Base-by-base conservation (phyloP, 768 basidiomycete species). In the Mycena maculata region DNA sequence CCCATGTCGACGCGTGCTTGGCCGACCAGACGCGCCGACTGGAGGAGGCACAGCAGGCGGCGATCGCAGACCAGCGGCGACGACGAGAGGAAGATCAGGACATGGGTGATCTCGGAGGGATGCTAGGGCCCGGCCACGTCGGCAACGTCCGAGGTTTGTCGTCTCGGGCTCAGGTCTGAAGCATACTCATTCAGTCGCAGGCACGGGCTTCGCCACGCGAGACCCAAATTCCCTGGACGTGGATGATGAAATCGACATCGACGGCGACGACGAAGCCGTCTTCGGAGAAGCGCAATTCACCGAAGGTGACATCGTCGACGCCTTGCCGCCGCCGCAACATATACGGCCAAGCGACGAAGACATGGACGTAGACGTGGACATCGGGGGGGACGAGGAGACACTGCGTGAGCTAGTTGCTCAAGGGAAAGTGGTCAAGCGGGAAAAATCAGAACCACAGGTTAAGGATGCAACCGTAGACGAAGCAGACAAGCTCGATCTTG, bases 1-100 rank as follows among this genome's bases (percentile, higher is more conserved):
- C 92, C 18, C 93, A 95, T 77, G 86, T 95, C n/a, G 91, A 95
- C 71, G 83, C 91, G 9, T 95, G 93, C 74, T 76, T 95, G 45
- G 87, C 87, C 6, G 81, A 92, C 71, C 86, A 88, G 71, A 81
- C 74, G 56, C 78, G 76, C 36, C 76, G 81, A 56, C 53, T 83
- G 39, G 82, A 84, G 67, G 84, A 83, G 56, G 82, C 84, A 48
- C 76, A 83, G 55, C 76, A 79, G 47, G 79, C 78, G 49, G 77
- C 80, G 53, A 76, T 80, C 41, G 73, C n/a, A 76, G 78, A 38
- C 76, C 61, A 13, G 70, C 73, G n/a, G 71, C 73, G 44, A 71
- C 33, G 38, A 68, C 77, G 64, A 75, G 80, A 59, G 71, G 76
- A 72, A 78, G 71, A 25, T 22, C 70, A 49, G 59, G 71, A 68